phyloP scores from a whole-genome alignment of 2,329 filamentous ascomycete species.

The Madurella mycetomatis region DNA sequence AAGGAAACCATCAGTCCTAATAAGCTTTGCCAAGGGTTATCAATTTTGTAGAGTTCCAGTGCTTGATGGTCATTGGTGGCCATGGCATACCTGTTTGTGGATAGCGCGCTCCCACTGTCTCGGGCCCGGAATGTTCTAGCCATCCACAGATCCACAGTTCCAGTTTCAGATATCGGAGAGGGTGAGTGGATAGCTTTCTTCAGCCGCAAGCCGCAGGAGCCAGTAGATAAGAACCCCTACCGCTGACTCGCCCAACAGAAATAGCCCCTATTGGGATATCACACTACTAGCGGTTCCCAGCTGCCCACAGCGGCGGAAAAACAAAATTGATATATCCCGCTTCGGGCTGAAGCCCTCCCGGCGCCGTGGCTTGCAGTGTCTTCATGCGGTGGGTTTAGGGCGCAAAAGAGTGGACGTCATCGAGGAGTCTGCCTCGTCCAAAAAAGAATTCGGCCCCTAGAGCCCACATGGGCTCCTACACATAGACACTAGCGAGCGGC shows the following conservation, averaged over 20 bases:
- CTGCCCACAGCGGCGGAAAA: not conserved
- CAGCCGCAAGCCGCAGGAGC: constrained; percentile 6
- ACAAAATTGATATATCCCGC: constrained; percentile 2
- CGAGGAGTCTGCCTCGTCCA: constrained; percentile 9
- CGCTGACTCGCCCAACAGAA: constrained; percentile 2
- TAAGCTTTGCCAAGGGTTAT: too few relatives aligned
- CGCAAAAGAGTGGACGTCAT: not conserved
- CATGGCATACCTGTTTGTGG: too few relatives aligned
- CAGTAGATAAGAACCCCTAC: not conserved
- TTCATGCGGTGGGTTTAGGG: not conserved
- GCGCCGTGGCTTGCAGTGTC: not conserved
- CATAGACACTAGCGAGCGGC: too few relatives aligned
- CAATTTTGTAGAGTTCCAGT: too few relatives aligned
- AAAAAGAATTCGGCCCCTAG: constrained; percentile 8
- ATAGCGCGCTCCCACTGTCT: not conserved
- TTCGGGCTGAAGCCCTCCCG: constrained; percentile 6
- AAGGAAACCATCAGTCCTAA: too few relatives aligned
- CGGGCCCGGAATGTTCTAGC: not conserved
- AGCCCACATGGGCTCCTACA: constrained; percentile 1
- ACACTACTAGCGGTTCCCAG: constrained; percentile 4
- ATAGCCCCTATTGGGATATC: constrained; percentile 13
- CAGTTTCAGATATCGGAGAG: constrained; percentile 3
- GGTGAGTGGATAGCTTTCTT: constrained; percentile 1
- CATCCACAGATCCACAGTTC: too few relatives aligned
- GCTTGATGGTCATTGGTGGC: too few relatives aligned